Evolutionary conservation across 2,329 filamentous ascomycete species (phyloP).

Genomic region (Sporothrix mexicana): DNA sequence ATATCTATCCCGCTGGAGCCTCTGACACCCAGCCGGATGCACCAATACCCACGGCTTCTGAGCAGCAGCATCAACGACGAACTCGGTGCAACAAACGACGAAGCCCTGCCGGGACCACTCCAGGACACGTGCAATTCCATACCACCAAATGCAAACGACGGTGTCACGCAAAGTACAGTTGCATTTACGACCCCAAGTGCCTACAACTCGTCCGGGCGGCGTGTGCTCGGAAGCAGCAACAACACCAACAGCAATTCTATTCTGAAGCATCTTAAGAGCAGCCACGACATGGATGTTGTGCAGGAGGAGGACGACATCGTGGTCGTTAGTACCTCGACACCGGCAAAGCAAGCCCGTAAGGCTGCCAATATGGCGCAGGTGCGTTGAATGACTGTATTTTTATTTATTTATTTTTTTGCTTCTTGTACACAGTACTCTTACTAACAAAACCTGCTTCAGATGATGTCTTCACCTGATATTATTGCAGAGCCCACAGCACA

Average conservation of each 20-base stretch:
- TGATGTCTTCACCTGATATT: constrained; percentile 42
- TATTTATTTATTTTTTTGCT: neutral
- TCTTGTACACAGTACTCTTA: neutral
- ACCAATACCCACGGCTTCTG: constrained; percentile 45
- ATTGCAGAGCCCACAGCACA: constrained; percentile 26
- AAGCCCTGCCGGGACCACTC: constrained; percentile 26
- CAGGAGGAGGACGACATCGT: neutral
- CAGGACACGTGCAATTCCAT: too few relatives aligned
- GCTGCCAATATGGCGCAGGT: neutral
- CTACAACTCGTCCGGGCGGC: constrained; percentile 38
- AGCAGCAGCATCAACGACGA: constrained; percentile 32
- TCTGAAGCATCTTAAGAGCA: neutral
- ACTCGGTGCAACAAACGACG: constrained; percentile 22
- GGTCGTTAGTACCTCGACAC: neutral
- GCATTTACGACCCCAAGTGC: constrained; percentile 48
- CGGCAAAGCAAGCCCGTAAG: constrained; percentile 17
- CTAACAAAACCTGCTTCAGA: constrained; percentile 14
- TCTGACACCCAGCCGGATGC: constrained; percentile 48
- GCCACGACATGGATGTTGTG: neutral
- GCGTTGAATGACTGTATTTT: neutral
- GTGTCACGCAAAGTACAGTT: constrained; percentile 43
- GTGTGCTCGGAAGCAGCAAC: neutral
- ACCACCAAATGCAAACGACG: constrained; percentile 40
- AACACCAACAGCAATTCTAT: neutral
- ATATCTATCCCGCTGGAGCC: constrained; percentile 45